phyloP scores from a whole-genome alignment of 140 eudicot genomes.

The Oenanthe javanica region DNA sequence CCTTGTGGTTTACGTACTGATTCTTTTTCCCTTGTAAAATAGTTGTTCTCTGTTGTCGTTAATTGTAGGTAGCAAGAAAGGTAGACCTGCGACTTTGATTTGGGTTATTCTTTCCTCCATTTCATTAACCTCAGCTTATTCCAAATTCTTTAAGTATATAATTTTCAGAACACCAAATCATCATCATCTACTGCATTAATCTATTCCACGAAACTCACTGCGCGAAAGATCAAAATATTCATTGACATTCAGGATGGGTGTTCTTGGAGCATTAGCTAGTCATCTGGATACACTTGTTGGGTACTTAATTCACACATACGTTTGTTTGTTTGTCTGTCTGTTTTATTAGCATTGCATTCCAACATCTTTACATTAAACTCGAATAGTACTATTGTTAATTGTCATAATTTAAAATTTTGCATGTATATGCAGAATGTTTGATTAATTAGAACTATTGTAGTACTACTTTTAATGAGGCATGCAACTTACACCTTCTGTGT shows the following conservation, averaged over 20 bases:
- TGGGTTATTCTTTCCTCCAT: conserved; percentile 55
- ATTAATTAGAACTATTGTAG: not conserved
- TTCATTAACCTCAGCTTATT: not conserved
- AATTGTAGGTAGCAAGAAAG: conserved; percentile 42
- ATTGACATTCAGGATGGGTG: conserved; percentile 37
- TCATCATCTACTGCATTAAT: not conserved
- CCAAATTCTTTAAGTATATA: not conserved
- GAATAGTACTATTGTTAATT: too few relatives aligned
- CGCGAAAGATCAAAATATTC: not conserved
- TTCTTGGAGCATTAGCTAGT: conserved; percentile 59
- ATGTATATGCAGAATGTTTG: not conserved
- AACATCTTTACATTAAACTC: too few relatives aligned
- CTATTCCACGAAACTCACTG: not conserved
- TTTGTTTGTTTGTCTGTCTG: not conserved
- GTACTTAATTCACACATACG: conserved; percentile 24
- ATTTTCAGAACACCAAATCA: not conserved
- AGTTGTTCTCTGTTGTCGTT: conserved; percentile 24
- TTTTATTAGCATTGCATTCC: too few relatives aligned
- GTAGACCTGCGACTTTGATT: conserved; percentile 32
- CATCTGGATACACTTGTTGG: conserved; percentile 66
- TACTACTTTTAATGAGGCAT: not conserved
- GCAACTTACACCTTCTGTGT: conserved; percentile 5
- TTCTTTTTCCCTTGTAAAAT: not conserved
- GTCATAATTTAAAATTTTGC: not conserved
- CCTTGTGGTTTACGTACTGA: not conserved